Conservation (phyloP, 2,329 filamentous ascomycete species). For the Rosellinia necatrix region DNA sequence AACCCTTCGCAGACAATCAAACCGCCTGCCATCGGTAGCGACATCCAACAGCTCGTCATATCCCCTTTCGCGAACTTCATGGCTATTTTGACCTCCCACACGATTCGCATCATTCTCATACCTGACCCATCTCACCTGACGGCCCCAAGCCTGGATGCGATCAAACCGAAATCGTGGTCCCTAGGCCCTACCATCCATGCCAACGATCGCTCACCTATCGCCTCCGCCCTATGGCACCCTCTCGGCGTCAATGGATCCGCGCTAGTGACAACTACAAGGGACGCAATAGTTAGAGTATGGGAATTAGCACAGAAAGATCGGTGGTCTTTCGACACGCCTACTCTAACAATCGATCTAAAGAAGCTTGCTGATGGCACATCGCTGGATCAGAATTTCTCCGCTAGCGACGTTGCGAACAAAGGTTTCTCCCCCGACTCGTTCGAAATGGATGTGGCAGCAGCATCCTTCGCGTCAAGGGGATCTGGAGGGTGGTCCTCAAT, state of each 20-base stretch:
- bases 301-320: slow-evolving; percentile 83
- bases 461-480: slow-evolving; percentile 71
- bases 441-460: slow-evolving; percentile 92
- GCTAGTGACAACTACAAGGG: slow-evolving; percentile 84
- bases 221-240: slow-evolving; percentile 89
- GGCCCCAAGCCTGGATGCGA: slow-evolving; percentile 66
- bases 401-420: slow-evolving; percentile 73
- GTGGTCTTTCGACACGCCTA: slow-evolving; percentile 84
- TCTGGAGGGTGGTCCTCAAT: slow-evolving; percentile 91
- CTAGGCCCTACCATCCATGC: slow-evolving; percentile 93
- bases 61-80: slow-evolving; percentile 83
- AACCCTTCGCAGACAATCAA: slow-evolving; percentile 66
- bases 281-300: slow-evolving; percentile 89
- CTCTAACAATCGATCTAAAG: slow-evolving; percentile 83
- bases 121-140: slow-evolving; percentile 80
- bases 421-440: slow-evolving; percentile 87
- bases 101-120: slow-evolving; percentile 83
- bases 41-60: slow-evolving; percentile 83
- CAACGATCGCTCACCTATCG: slow-evolving; percentile 78
- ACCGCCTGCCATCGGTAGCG: slow-evolving; percentile 75
- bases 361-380: slow-evolving; percentile 85
- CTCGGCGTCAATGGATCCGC: slow-evolving; percentile 80
- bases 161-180: slow-evolving; percentile 85
- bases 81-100: slow-evolving; percentile 84
- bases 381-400: slow-evolving; percentile 80